Base-by-base conservation (phyloP, 2,329 filamentous ascomycete species). In the Exophiala sp. region DNA sequence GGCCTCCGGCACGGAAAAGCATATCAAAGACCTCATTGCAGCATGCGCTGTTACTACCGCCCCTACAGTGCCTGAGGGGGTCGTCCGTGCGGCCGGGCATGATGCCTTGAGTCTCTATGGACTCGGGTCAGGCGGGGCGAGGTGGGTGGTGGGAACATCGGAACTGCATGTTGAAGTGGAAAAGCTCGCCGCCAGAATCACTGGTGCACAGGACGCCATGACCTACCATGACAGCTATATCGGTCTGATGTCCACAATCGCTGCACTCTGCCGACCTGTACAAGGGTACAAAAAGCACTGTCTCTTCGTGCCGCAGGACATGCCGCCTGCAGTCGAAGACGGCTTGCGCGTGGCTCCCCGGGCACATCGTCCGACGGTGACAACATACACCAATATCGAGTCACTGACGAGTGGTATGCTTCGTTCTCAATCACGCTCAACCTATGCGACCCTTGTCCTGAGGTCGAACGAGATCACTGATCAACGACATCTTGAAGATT, bases 81-180 rank as follows among this genome's bases (percentile, higher is more conserved):
- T 16, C n/a, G 47, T 53, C 1, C 36, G 33, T 6, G 16, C n/a
- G 11, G 43, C 50, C 12, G 46, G 52, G n/a, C 46, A 54, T 24
- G 32, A 33, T 46, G 46, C 41, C 2, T 40, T 39, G n/a, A 29
- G 24, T 6, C 38, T 8, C 24, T 50, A 45, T 24, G 52, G 52
- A 16, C 32, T 54, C 14, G 52, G 46, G 5, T 32, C 52, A 16
- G 52, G 52, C 12, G 52, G 47, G n/a, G 32, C 52, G 3, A 39
- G 52, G 5, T 54, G 52, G 52, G 46, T 54, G 39, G 43, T 47
- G 1, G 52, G 52, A 24, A 46, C 52, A 3, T 50, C 33, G 11
- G 29, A 48, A 29, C 34, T 50, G 29, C 52, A 54, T n/a, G 16
- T 54, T 32, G 14, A 50, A 35, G 46, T 50, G 10, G 52, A 54